These are phyloP conservation scores for Candida tammaniensis DNA, from an alignment of 805 yeast genomes.

Conservation along the genomic window DNA sequence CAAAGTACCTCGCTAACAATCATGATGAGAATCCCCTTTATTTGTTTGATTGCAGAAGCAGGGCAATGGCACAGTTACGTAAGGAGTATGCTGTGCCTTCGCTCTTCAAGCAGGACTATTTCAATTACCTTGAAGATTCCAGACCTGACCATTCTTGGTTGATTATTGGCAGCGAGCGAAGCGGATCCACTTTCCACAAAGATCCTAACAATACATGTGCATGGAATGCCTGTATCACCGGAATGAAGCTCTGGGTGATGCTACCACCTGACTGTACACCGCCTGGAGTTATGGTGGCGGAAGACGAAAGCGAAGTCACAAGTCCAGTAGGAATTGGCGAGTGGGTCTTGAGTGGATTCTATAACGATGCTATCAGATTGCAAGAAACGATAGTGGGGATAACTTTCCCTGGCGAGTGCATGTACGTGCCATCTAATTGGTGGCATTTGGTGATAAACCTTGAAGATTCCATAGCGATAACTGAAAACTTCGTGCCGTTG, in stretches of 20 bases:
- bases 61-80: constrained; percentile 58
- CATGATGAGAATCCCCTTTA: constrained; percentile 83
- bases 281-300: constrained; percentile 81
- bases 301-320: constrained; percentile 82
- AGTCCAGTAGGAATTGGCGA: constrained; percentile 91
- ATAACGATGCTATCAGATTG: constrained; percentile 59
- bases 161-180: constrained; percentile 75
- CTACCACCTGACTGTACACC: constrained; percentile 73
- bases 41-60: constrained; percentile 75
- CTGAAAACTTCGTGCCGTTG: constrained; percentile 83
- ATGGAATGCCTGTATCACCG: constrained; percentile 79
- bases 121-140: constrained; percentile 50
- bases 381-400: constrained; percentile 65
- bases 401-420: constrained; percentile 77
- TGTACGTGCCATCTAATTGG: constrained; percentile 95
- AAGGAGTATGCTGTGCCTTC: constrained; percentile 52
- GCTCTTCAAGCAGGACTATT: constrained; percentile 58
- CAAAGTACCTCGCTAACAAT: constrained; percentile 58
- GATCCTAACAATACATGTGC: constrained; percentile 91
- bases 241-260: constrained; percentile 86
- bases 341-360: constrained; percentile 83
- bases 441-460: constrained; percentile 93
- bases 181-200: constrained; percentile 90
- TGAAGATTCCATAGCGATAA: constrained; percentile 78
- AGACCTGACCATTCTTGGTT: constrained; percentile 94